These are phyloP conservation scores for Globisporangium heterothallicum DNA, from an alignment of 352 stramenopile species.

Conservation along the genomic window DNA sequence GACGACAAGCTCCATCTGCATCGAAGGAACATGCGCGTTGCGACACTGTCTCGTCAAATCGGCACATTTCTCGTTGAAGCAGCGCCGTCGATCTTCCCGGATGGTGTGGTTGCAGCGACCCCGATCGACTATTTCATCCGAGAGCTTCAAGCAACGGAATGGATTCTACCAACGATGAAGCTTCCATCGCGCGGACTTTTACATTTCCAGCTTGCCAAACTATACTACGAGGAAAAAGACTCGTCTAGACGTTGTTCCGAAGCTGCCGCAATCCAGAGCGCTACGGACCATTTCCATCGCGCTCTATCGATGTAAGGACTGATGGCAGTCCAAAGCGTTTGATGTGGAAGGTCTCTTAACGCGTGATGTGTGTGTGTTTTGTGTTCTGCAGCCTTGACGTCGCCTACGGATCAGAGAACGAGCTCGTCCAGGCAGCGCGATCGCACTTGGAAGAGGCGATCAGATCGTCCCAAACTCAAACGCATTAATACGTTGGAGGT, in stretches of 20 bases:
- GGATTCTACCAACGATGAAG: conserved; percentile 30
- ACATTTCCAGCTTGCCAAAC: conserved; percentile 41
- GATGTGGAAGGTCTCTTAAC: neutral
- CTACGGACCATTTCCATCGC: conserved; percentile 26
- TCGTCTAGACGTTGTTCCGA: neutral
- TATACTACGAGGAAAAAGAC: conserved; percentile 16
- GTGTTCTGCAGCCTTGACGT: neutral
- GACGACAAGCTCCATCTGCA: conserved; percentile 20
- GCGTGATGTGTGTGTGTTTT: neutral
- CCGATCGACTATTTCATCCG: conserved; percentile 21
- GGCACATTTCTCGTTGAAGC: conserved; percentile 31
- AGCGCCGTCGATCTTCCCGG: neutral
- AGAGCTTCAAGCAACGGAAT: conserved; percentile 33
- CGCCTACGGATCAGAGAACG: conserved; percentile 9
- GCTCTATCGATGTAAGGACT: conserved; percentile 32
- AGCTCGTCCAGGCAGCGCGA: conserved; percentile 1
- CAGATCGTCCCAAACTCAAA: neutral
- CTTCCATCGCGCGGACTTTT: conserved; percentile 38
- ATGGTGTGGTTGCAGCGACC: conserved; percentile 2
- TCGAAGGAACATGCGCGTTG: conserved; percentile 24
- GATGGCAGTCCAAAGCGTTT: neutral
- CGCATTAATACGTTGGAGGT: neutral
- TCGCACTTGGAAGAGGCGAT: conserved; percentile 6
- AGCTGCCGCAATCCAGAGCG: conserved; percentile 10
- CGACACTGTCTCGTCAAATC: conserved; percentile 26